Evolutionary conservation across 2,329 filamentous ascomycete genomes (phyloP).

Genomic region (Ophiocordyceps camponoti-leonardi): DNA sequence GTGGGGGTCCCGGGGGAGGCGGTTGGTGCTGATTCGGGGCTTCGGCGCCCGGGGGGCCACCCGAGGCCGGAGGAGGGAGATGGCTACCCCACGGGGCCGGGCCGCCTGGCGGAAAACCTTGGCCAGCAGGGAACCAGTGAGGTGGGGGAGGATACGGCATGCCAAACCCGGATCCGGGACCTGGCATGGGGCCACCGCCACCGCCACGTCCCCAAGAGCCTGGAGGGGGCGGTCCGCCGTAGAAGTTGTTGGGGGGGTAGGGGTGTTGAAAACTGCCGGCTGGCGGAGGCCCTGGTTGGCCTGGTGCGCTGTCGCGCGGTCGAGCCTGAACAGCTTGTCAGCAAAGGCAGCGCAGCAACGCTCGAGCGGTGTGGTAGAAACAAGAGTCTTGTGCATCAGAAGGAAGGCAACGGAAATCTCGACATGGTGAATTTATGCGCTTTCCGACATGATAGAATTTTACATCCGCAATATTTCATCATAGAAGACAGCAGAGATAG

Average conservation of each 20-base stretch:
- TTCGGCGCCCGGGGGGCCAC: constrained; percentile 41
- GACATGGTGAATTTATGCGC: constrained; percentile 78
- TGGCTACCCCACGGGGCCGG: constrained; percentile 41
- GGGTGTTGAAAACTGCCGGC: constrained; percentile 23
- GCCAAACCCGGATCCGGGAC: constrained; percentile 39
- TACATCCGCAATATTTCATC: constrained; percentile 99
- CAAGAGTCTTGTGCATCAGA: constrained; percentile 46
- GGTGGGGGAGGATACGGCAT: constrained; percentile 65
- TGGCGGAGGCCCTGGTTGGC: constrained; percentile 15
- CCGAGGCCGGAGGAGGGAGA: constrained; percentile 42
- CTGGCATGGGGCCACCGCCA: constrained; percentile 38
- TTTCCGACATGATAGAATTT: constrained; percentile 66
- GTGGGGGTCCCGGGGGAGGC: constrained; percentile 22
- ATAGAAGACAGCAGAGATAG: constrained; percentile 27
- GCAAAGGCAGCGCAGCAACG: constrained; percentile 9
- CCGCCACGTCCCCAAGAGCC: constrained; percentile 36
- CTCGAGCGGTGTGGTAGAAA: neutral
- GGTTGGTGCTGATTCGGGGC: constrained; percentile 38
- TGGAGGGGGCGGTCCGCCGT: constrained; percentile 32
- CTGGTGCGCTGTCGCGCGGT: constrained; percentile 16
- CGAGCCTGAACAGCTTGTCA: constrained; percentile 20
- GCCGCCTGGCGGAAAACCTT: constrained; percentile 54
- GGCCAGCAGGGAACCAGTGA: constrained; percentile 65
- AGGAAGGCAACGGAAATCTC: constrained; percentile 99
- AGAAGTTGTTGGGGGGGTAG: constrained; percentile 28